Conservation (phyloP, 1,284 basidiomycete species). For the Heterobasidion irregulare region DNA sequence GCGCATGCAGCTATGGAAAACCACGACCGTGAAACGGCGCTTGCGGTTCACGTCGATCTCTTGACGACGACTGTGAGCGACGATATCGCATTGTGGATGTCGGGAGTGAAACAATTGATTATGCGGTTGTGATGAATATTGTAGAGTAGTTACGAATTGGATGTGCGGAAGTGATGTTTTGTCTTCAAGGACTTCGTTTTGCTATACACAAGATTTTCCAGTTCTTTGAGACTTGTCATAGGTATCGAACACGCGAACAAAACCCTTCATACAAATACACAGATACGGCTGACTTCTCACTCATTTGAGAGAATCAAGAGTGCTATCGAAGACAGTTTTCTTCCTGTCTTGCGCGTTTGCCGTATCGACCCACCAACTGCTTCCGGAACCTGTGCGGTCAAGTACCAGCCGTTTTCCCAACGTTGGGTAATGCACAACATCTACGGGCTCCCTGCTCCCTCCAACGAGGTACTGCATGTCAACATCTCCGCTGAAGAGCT, state of each 20-base stretch:
- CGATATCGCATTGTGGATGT: constrained; percentile 84
- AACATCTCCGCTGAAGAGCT: background rate
- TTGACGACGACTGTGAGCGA: constrained; percentile 70
- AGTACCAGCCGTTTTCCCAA: background rate
- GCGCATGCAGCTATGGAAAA: constrained; percentile 59
- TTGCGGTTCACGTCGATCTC: constrained; percentile 75
- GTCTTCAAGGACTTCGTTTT: background rate
- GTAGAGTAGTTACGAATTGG: background rate
- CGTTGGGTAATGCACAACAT: background rate
- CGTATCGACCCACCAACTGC: background rate
- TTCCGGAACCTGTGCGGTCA: background rate
- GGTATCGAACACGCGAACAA: no score
- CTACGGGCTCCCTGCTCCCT: background rate
- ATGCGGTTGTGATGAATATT: constrained; percentile 37
- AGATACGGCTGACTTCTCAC: no score
- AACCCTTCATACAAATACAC: no score
- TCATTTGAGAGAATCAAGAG: no score
- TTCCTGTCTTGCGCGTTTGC: background rate
- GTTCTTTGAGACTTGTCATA: no score
- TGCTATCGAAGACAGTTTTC: no score
- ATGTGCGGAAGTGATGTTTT: background rate
- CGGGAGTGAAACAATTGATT: constrained; percentile 79
- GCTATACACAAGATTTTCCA: background rate
- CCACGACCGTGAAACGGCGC: constrained; percentile 60
- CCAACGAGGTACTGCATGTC: background rate